Evolutionary conservation across 768 basidiomycete species (phyloP).

Genomic region (Tulasnella sp.): DNA sequence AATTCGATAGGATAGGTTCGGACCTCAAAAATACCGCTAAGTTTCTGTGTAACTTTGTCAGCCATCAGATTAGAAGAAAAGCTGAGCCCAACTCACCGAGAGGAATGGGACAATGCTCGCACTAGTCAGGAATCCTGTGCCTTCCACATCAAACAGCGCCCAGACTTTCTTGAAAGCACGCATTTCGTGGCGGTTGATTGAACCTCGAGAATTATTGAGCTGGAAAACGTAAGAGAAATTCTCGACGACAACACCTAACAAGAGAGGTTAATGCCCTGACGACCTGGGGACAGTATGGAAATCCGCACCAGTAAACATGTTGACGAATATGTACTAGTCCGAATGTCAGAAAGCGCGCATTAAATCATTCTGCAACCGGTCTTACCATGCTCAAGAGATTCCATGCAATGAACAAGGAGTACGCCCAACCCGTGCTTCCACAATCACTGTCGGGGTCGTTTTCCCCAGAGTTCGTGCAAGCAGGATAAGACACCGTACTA

Average conservation of each 20-base stretch:
- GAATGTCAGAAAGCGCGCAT: not conserved
- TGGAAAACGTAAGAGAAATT: slow-evolving; percentile 96
- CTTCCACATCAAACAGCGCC: slow-evolving; percentile 75
- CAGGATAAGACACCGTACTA: slow-evolving; percentile 72
- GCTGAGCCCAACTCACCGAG: slow-evolving; percentile 50
- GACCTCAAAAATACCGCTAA: slow-evolving; percentile 85
- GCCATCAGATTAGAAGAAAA: not conserved
- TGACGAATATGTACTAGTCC: slow-evolving; percentile 85
- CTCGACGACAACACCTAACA: slow-evolving; percentile 80
- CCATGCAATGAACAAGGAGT: slow-evolving; percentile 87
- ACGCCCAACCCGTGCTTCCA: slow-evolving; percentile 79
- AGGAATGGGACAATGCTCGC: slow-evolving; percentile 74
- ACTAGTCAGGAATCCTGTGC: slow-evolving; percentile 74
- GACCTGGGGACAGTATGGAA: not conserved
- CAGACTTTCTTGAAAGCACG: slow-evolving; percentile 92
- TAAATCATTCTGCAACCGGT: slow-evolving; percentile 12
- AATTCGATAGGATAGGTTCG: slow-evolving; percentile 74
- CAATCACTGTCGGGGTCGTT: slow-evolving; percentile 71
- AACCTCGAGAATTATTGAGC: slow-evolving; percentile 71
- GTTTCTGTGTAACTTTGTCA: slow-evolving; percentile 49
- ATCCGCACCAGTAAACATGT: slow-evolving; percentile 81
- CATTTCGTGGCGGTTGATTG: slow-evolving; percentile 87
- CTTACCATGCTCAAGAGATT: slow-evolving; percentile 90
- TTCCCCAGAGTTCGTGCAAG: slow-evolving; percentile 60
- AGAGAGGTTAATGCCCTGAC: slow-evolving; percentile 18